Base-by-base conservation (phyloP, 352 stramenopile genomes). In the Globisporangium heterothallicum region DNA sequence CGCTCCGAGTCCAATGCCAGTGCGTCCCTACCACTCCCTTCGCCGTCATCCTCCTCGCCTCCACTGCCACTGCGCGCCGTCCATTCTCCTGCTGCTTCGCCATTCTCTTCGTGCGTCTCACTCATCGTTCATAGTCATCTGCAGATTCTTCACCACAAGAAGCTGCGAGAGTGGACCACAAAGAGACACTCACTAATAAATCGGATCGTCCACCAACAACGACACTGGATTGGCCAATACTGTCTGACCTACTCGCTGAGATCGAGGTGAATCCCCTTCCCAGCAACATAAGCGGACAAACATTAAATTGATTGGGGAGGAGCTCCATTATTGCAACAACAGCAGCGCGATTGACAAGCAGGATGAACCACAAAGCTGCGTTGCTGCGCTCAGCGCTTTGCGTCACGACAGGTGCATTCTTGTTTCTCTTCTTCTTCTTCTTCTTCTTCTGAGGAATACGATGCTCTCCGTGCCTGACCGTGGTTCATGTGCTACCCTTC, bases 381-480 rank as follows among this genome's bases (percentile, higher is more conserved):
- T 64, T 92, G 29, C 58, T 92, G 34, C 80, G 80, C 54, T 88
- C 77, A 38, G 80, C 80, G 48, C 56, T 92, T 36, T 92, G 80
- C 61, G 68, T 92, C 29, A 92, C 80, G 12, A 89, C 80, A 2
- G 79, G 78, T 87, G 49, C 47, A 47, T 59, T n/a, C n/a, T n/a
- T n/a, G n/a, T n/a, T n/a, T n/a, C n/a, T n/a, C n/a, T n/a, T n/a
- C n/a, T n/a, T n/a, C n/a, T n/a, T n/a, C n/a, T n/a, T n/a, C n/a
- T n/a, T n/a, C n/a, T n/a, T n/a, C n/a, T n/a, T n/a, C n/a, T n/a
- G n/a, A n/a, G n/a, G n/a, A n/a, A n/a, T n/a, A n/a, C n/a, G n/a
- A n/a, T n/a, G n/a, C n/a, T n/a, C n/a, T n/a, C n/a, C n/a, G n/a
- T n/a, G n/a, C n/a, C n/a, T n/a, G n/a, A n/a, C n/a, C n/a, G n/a